These are phyloP conservation scores for Dioszegia aurantiaca DNA, from an alignment of 768 basidiomycete species.

Conservation along the genomic window DNA sequence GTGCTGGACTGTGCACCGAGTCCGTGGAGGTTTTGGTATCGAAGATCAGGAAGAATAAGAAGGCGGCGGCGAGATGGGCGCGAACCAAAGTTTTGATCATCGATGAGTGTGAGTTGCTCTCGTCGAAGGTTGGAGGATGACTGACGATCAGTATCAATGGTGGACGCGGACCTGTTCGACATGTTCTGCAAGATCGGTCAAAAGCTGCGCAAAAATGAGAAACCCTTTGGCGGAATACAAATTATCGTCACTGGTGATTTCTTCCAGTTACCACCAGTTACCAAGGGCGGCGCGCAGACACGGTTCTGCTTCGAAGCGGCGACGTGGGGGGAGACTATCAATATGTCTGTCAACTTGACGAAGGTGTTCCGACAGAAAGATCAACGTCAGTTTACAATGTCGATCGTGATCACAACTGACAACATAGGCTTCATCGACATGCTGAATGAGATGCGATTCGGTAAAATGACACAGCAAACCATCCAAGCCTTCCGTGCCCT, in stretches of 20 bases:
- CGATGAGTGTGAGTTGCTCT: constrained; percentile 67
- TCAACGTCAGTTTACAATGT: constrained; percentile 60
- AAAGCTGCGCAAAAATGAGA: constrained; percentile 60
- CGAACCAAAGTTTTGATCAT: constrained; percentile 81
- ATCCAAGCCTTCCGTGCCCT: constrained; percentile 69
- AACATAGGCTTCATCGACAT: constrained; percentile 80
- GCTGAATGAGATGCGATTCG: constrained; percentile 98
- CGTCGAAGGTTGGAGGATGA: not conserved
- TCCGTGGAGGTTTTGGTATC: constrained; percentile 61
- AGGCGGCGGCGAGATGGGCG: constrained; percentile 73
- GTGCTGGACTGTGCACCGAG: constrained; percentile 80
- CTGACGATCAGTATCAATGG: constrained; percentile 80
- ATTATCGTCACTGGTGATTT: constrained; percentile 94
- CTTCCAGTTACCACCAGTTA: constrained; percentile 94
- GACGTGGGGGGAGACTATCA: constrained; percentile 69
- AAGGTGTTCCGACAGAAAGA: constrained; percentile 95
- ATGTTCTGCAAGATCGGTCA: constrained; percentile 74
- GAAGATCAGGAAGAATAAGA: constrained; percentile 78
- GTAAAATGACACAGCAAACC: constrained; percentile 64
- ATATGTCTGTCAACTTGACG: constrained; percentile 83
- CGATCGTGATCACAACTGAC: constrained; percentile 1
- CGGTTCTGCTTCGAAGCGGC: constrained; percentile 92
- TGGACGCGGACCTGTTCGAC: constrained; percentile 79
- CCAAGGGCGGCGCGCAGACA: constrained; percentile 60
- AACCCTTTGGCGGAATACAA: constrained; percentile 93